Percentiles rank a stretch among this genome's conserved stretches.
Conservation (phyloP, 441 rosid genomes). For the California macrophylla region DNA sequence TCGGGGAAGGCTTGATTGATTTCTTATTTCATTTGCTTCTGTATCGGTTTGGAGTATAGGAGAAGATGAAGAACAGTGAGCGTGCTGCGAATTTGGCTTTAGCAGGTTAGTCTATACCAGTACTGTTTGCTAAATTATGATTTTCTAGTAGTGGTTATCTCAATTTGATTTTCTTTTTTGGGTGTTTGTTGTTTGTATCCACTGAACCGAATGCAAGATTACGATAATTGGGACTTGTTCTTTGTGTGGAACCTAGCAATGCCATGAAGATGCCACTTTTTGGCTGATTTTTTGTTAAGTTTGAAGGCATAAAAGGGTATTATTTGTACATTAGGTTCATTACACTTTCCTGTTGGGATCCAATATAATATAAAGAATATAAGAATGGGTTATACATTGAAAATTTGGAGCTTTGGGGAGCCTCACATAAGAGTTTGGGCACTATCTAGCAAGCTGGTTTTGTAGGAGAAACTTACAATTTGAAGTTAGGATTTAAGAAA, state of each 20-base stretch:
- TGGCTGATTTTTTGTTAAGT: not conserved
- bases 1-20: not conserved
- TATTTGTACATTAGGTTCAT: not conserved
- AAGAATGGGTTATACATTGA: not conserved
- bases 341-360: not conserved
- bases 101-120: conserved; percentile 45
- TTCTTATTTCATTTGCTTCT: not conserved
- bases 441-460: not conserved
- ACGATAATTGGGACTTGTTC: not conserved
- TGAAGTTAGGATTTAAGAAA: no score
- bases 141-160: not conserved
- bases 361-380: not conserved
- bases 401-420: not conserved
- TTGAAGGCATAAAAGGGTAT: not conserved
- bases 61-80: conserved; percentile 65
- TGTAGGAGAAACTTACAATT: not conserved
- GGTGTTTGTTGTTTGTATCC: not conserved
- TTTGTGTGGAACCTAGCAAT: not conserved
- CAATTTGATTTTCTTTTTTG: not conserved
- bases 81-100: conserved; percentile 66
- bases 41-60: not conserved
- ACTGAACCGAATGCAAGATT: not conserved
- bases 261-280: not conserved
- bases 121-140: not conserved
- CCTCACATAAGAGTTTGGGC: not conserved